These are phyloP conservation scores for Pyronema domesticum DNA, from an alignment of 495 filamentous ascomycete genomes.

Conservation along the genomic window DNA sequence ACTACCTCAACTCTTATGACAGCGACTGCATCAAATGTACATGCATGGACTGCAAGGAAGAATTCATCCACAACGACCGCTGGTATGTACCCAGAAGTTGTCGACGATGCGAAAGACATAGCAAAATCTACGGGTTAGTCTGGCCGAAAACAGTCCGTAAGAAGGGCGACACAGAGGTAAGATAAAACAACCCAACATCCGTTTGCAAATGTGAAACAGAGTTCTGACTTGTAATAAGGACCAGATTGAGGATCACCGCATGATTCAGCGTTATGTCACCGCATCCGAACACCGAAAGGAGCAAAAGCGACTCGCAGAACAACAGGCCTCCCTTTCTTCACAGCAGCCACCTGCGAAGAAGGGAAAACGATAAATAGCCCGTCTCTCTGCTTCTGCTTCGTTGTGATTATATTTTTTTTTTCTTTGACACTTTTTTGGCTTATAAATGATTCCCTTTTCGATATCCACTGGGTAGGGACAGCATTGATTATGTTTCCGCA, in stretches of 20 bases:
- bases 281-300: conserved; percentile 18
- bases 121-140: conserved; percentile 79
- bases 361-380: neutral
- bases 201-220: neutral
- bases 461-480: neutral
- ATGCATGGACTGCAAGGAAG: conserved; percentile 61
- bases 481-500: conserved; percentile 1
- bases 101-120: conserved; percentile 84
- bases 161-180: conserved; percentile 48
- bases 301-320: conserved; percentile 13
- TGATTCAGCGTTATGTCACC: conserved; percentile 22
- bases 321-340: neutral
- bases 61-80: conserved; percentile 73
- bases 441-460: neutral
- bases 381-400: neutral
- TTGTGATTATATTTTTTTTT: no score
- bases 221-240: conserved; percentile 9
- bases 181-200: neutral
- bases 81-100: conserved; percentile 73
- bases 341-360: neutral
- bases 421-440: neutral
- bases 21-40: conserved; percentile 28
- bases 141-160: conserved; percentile 91
- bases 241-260: conserved; percentile 18
- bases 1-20: conserved; percentile 47